Conservation (phyloP, 768 basidiomycete genomes). For the Gloeostereum incarnatum region DNA sequence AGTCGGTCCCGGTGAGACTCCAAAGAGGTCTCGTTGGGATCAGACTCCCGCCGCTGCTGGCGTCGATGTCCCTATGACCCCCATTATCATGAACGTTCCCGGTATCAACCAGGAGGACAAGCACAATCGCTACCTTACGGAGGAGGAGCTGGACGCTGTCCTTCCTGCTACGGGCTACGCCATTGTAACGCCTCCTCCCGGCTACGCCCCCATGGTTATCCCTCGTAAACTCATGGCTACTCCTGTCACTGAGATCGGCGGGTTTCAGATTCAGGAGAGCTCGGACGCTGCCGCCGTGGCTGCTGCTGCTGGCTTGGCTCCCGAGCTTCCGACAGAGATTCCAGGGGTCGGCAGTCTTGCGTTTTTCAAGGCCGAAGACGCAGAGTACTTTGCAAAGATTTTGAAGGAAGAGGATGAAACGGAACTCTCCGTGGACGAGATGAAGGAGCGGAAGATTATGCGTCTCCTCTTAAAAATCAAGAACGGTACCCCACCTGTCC, state of each 20-base stretch:
- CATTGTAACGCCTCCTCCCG: slow-evolving; percentile 89
- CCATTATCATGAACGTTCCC: slow-evolving; percentile 84
- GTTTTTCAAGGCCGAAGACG: slow-evolving; percentile 98
- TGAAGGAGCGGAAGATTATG: slow-evolving; percentile 99
- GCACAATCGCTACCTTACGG: slow-evolving; percentile 90
- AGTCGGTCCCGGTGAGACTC: slow-evolving; percentile 47
- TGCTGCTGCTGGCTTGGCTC: slow-evolving; percentile 86
- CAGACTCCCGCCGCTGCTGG: slow-evolving; percentile 69
- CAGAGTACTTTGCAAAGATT: slow-evolving; percentile 96
- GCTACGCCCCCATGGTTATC: slow-evolving; percentile 74
- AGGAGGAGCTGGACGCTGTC: slow-evolving; percentile 91
- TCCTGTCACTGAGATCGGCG: slow-evolving; percentile 51
- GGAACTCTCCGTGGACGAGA: slow-evolving; percentile 87
- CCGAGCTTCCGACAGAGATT: slow-evolving; percentile 94
- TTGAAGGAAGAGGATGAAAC: slow-evolving; percentile 93
- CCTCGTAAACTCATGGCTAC: slow-evolving; percentile 56
- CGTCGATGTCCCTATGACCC: slow-evolving; percentile 57
- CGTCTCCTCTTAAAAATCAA: slow-evolving; percentile 96
- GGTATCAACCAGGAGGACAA: slow-evolving; percentile 89
- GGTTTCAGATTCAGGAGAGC: slow-evolving; percentile 96
- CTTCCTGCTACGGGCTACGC: slow-evolving; percentile 82
- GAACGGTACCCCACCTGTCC: slow-evolving; percentile 97
- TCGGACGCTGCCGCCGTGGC: slow-evolving; percentile 84
- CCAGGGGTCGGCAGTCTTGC: slow-evolving; percentile 93
- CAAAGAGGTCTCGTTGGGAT: slow-evolving; percentile 95